Evolutionary conservation across 139 green algal genomes (phyloP), one percentile per base, ranked within the genome.

Genomic region (Volvox reticuliferus): DNA sequence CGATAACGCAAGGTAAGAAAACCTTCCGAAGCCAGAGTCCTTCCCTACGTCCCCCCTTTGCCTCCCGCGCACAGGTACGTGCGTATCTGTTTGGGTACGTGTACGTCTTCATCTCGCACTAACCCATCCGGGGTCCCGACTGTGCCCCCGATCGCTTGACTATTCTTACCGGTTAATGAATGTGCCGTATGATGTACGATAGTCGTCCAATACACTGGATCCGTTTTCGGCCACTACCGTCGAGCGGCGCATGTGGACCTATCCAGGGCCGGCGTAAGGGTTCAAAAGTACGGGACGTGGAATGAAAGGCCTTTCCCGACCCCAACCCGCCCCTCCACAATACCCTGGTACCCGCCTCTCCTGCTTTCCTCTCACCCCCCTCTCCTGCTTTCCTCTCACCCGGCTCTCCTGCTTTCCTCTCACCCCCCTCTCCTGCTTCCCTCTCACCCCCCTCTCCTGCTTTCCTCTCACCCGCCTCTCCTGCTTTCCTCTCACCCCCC

Each of bases 181-280:
- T 9, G 95, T 97, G 81, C 97, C 97, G 76, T 98, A 98, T 82
- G 89, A 96, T 19, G 96, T 98, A 12, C 97, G 91, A 62, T 98
- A 96, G 87, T 91, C 86, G 85, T 98, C 93, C 32, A 93, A 22
- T 19, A 97, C 95, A 69, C 84, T 93, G 0, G 86, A 79, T 22
- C 96, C 96, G 6, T 92, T 88, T 0, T 82, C 80, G 13, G 95
- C 95, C 33, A 98, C 96, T 55, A 99, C 97, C 20, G 96, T 97
- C 16, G 95, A 98, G 20, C 95, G 93, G 78, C 95, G 94, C 97
- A 98, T 97, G 94, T 98, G 95, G 73, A 89, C 86, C 75, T 86
- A 61, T 21, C 1, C 5, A 19, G 82, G 61, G 24, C 18, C 26
- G 71, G 16, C 26, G 2, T n/a, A 36, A 35, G 71, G 26, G 21